Conservation (phyloP, 768 basidiomycete species). For the Boletus rex-veris region DNA sequence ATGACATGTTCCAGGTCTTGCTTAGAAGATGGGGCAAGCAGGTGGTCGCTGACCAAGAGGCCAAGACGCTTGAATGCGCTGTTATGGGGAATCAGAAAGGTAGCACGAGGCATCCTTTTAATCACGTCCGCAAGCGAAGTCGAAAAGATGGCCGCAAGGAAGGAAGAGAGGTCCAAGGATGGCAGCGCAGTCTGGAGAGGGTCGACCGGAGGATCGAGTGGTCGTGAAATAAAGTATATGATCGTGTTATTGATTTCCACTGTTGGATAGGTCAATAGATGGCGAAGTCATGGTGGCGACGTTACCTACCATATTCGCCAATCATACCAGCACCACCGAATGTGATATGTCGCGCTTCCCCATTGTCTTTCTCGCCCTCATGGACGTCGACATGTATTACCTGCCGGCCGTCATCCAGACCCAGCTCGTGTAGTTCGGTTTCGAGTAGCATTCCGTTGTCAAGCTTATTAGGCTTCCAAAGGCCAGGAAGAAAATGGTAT, state of each 20-base stretch:
- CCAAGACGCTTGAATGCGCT: slow-evolving; percentile 86
- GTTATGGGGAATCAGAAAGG: slow-evolving; percentile 87
- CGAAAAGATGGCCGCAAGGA: slow-evolving; percentile 87
- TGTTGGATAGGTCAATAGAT: slow-evolving; percentile 29
- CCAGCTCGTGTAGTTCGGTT: slow-evolving; percentile 71
- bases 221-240: slow-evolving; percentile 86
- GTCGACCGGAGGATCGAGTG: slow-evolving; percentile 79
- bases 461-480: slow-evolving; percentile 68
- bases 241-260: slow-evolving; percentile 74
- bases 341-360: slow-evolving; percentile 51
- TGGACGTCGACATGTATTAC: slow-evolving; percentile 68
- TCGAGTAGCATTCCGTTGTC: slow-evolving; percentile 71
- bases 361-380: slow-evolving; percentile 44
- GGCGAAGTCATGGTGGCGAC: neutral
- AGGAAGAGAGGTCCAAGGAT: slow-evolving; percentile 81
- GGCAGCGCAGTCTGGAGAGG: slow-evolving; percentile 79
- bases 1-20: slow-evolving; percentile 80
- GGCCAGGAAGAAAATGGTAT: slow-evolving; percentile 91
- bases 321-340: slow-evolving; percentile 85
- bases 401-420: slow-evolving; percentile 66
- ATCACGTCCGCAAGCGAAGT: slow-evolving; percentile 74
- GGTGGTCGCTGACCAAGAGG: slow-evolving; percentile 76
- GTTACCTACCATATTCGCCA: slow-evolving; percentile 65
- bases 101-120: slow-evolving; percentile 61
- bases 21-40: slow-evolving; percentile 75